Conservation (phyloP, 73 alveolate species). For the Stentor roeselii region DNA sequence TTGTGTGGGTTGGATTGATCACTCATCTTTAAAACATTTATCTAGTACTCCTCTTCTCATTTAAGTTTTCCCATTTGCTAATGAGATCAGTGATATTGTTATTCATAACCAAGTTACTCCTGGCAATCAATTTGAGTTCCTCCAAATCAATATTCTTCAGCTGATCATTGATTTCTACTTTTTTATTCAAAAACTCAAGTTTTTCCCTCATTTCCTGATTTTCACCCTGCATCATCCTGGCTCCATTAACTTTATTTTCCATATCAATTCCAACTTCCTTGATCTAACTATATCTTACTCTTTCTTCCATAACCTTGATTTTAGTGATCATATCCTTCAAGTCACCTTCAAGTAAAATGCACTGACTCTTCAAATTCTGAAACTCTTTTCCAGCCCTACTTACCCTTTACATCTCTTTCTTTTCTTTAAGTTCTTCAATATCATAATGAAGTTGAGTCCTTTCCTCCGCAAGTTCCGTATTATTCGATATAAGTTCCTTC, state of each 20-base stretch:
- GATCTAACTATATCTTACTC: background rate
- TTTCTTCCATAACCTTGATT: slow-evolving; percentile 12
- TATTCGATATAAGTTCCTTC: background rate
- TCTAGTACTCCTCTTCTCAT: background rate
- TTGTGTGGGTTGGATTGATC: too few relatives aligned
- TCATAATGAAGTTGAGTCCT: background rate
- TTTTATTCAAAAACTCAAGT: slow-evolving; percentile 5
- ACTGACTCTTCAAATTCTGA: background rate
- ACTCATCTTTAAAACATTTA: too few relatives aligned
- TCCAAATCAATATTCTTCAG: slow-evolving; percentile 23
- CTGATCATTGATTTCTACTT: slow-evolving; percentile 4
- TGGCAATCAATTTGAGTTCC: background rate
- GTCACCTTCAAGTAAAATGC: background rate
- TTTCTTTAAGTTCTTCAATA: slow-evolving; percentile 19
- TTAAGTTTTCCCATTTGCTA: slow-evolving; percentile 9
- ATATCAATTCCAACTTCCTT: background rate
- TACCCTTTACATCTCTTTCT: background rate
- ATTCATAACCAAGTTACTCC: background rate
- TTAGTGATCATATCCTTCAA: background rate
- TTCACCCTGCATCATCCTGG: background rate
- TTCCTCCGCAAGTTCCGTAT: slow-evolving; percentile 10
- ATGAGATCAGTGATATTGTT: background rate
- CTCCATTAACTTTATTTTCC: background rate
- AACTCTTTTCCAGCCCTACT: background rate
- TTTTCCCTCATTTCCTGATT: slow-evolving; percentile 7